Evolutionary conservation across 768 basidiomycete species (phyloP), one percentile per base, ranked within the genome.

Genomic region (Pleurotus giganteus): DNA sequence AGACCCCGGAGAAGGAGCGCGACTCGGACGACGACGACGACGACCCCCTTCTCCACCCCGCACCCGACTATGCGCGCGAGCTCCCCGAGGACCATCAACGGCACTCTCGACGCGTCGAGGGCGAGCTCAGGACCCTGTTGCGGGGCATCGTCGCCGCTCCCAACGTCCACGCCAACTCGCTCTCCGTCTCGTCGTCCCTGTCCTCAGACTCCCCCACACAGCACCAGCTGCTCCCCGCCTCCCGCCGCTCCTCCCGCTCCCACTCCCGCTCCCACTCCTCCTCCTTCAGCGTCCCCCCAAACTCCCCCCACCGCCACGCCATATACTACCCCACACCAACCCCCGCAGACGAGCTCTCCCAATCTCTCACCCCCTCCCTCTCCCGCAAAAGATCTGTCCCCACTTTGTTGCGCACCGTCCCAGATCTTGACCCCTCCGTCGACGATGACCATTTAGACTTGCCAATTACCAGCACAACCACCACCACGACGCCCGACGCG

Each of bases 321-420:
- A 37, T 51, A 37, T 51, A 51, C 32, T 34, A 36, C 31, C 34
- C 49, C 17, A 51, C 49, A 19, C 49, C 49, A 17, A 9, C 49
- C 17, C 49, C 31, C 2, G 34, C 32, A 34, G 31, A 23, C 6
- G 49, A 51, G 49, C n/a, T 34, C 2, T n/a, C 15, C 9, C n/a
- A 36, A 9, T 37, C 49, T 12, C 5, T 51, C 4, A 13, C 17
- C 17, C 21, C 34, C 4, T 41, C 19, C 5, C 19, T 19, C 2
- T 41, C 19, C 39, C 2, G 31, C 7, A 32, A 32, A 32, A 6
- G 39, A 7, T 41, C 39, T 17, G 19, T 17, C 39, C 1, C 34
- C 34, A 36, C 34, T 36, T 36, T 7, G 7, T 7, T 17, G 7
- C 2, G 12, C 39, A 32, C 6, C 31, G 13, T 32, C 31, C 6